These are phyloP conservation scores for Mycena polygramma DNA, from an alignment of 768 basidiomycete genomes.

Conservation along the genomic window DNA sequence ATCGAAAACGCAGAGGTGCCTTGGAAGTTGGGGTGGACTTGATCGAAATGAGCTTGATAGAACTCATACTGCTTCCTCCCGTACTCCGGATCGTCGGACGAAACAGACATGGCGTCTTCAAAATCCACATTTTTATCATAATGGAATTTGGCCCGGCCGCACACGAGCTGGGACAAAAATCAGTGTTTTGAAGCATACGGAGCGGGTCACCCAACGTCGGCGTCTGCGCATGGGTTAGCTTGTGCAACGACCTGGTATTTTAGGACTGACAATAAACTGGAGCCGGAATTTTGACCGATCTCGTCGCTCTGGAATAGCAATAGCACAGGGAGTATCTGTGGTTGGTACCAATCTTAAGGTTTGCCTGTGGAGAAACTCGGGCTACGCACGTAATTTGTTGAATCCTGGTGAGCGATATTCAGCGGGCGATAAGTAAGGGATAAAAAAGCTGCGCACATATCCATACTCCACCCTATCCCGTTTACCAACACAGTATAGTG, in stretches of 20 bases:
- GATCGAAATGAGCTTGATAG: slow-evolving; percentile 51
- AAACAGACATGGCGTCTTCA: slow-evolving; percentile 52
- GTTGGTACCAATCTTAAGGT: too few species aligned
- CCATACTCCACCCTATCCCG: too few species aligned
- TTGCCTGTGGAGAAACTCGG: too few species aligned
- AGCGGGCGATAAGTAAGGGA: too few species aligned
- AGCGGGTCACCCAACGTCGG: slow-evolving; percentile 57
- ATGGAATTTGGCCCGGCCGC: slow-evolving; percentile 66
- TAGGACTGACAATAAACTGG: slow-evolving; percentile 73
- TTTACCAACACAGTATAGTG: too few species aligned
- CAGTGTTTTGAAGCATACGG: neutral
- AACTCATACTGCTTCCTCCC: slow-evolving; percentile 39
- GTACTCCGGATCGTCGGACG: slow-evolving; percentile 42
- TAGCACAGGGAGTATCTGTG: slow-evolving; percentile 67
- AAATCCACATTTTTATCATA: slow-evolving; percentile 54
- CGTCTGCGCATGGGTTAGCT: slow-evolving; percentile 53
- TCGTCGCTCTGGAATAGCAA: slow-evolving; percentile 75
- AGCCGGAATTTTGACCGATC: slow-evolving; percentile 81
- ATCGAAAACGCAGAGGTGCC: slow-evolving; percentile 33
- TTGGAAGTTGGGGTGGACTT: slow-evolving; percentile 45
- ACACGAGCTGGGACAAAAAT: slow-evolving; percentile 58
- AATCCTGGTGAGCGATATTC: too few species aligned
- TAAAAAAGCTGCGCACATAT: too few species aligned
- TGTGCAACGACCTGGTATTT: too few species aligned
- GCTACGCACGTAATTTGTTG: too few species aligned